These are phyloP conservation scores for Phyllosticta capitalensis DNA, from an alignment of 2,329 filamentous ascomycete genomes.

Conservation along the genomic window DNA sequence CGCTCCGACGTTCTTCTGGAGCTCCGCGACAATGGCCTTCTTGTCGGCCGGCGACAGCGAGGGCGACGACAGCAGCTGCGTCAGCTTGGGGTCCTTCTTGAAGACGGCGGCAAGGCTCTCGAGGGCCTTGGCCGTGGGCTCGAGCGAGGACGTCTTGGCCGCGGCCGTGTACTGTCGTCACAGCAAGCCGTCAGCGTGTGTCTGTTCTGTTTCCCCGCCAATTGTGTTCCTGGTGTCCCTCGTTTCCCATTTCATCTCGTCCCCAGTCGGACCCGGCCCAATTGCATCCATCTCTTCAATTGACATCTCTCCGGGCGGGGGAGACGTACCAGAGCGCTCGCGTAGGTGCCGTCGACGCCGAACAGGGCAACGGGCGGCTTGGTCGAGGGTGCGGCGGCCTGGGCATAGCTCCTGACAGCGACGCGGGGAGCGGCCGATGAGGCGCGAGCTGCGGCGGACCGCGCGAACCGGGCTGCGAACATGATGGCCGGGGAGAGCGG, in stretches of 20 bases:
- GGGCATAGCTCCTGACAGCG: slow-evolving; percentile 68
- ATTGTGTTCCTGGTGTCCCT: slow-evolving; percentile 1
- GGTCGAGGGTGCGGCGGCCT: slow-evolving; percentile 49
- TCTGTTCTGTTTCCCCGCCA: neutral
- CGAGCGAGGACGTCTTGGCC: slow-evolving; percentile 76
- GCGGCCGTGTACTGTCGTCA: slow-evolving; percentile 79
- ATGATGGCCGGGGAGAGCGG: slow-evolving; percentile 29
- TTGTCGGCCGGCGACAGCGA: slow-evolving; percentile 75
- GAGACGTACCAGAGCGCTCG: slow-evolving; percentile 83
- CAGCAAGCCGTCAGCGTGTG: slow-evolving; percentile 2
- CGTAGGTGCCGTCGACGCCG: slow-evolving; percentile 96
- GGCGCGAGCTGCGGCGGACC: slow-evolving; percentile 47
- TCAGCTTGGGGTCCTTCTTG: slow-evolving; percentile 75
- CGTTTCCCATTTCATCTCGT: slow-evolving; percentile 5
- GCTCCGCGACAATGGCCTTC: slow-evolving; percentile 73
- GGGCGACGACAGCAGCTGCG: slow-evolving; percentile 64
- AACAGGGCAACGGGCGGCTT: slow-evolving; percentile 87
- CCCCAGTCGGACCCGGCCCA: neutral
- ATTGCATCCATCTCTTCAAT: slow-evolving; percentile 2
- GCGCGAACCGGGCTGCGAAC: slow-evolving; percentile 48
- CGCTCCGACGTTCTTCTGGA: slow-evolving; percentile 69
- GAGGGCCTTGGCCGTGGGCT: slow-evolving; percentile 74
- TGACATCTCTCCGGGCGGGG: neutral
- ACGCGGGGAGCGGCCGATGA: slow-evolving; percentile 47
- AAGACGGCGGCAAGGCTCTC: slow-evolving; percentile 60